phyloP scores from a whole-genome alignment of 2,329 filamentous ascomycete species.

The Emydomyces testavorans region DNA sequence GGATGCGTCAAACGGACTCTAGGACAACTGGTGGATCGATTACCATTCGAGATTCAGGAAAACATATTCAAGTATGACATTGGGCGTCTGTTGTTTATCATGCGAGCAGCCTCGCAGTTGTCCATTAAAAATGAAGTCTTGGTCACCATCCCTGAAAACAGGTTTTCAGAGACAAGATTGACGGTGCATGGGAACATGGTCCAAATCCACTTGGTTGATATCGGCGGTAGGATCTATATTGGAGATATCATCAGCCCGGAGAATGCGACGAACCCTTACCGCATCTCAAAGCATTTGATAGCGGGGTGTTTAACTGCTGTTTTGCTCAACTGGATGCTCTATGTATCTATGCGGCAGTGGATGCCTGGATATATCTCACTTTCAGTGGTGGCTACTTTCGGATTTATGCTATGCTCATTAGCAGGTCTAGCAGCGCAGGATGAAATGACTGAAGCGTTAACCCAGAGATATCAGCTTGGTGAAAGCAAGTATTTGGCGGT shows the following conservation, averaged over 20 bases:
- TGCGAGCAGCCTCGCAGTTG: slow-evolving; percentile 13
- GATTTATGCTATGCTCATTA: slow-evolving; percentile 4
- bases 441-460: not conserved
- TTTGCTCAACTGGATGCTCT: slow-evolving; percentile 2
- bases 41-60: slow-evolving; percentile 12
- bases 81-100: slow-evolving; percentile 14
- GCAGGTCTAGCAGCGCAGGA: not conserved
- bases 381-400: not conserved
- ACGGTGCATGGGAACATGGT: slow-evolving; percentile 7
- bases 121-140: not conserved
- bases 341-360: slow-evolving; percentile 1
- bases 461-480: slow-evolving; percentile 11
- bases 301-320: slow-evolving; percentile 2
- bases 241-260: slow-evolving; percentile 9
- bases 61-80: slow-evolving; percentile 15
- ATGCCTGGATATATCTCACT: not conserved
- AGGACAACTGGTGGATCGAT: not conserved
- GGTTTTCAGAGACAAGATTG: slow-evolving; percentile 10
- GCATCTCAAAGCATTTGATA: not conserved
- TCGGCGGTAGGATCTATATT: slow-evolving; percentile 13
- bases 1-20: not conserved
- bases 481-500: slow-evolving; percentile 13
- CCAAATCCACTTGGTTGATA: slow-evolving; percentile 9
- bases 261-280: not conserved
- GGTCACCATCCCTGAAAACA: slow-evolving; percentile 6